Evolutionary conservation across 257 asterid genomes (phyloP), one percentile per base, ranked within the genome.

Genomic region (Solanum bulbocastanum): DNA sequence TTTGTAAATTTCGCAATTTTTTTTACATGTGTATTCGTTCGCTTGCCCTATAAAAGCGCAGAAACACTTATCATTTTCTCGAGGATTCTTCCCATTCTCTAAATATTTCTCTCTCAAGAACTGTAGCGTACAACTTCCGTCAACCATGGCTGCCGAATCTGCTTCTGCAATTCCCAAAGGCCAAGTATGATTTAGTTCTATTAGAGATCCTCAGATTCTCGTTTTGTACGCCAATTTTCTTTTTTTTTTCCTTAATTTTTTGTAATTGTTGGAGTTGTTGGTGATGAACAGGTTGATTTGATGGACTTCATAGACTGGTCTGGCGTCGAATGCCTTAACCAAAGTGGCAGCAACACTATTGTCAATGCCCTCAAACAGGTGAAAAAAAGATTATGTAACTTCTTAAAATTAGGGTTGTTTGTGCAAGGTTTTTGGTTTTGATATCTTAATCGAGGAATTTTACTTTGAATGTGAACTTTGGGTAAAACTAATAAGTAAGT

Each of bases 261-360:
- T 40, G 9, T 20, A 74, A 22, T 11, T 32, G 16, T 10, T 58
- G 89, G 72, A 40, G 82, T 85, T 83, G n/a, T 16, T 68, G 87
- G 20, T 81, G 40, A 32, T 16, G 79, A 32, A 11, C 68, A 96
- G 98, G 95, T 94, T 83, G 98, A 94, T 94, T 93, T 94, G 72
- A 88, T 92, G 88, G 98, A 94, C 91, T 96, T 91, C 62, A 91
- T 94, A 69, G 95, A 96, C 90, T 96, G 98, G 98, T 88, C 95
- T 23, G 91, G 98, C 10, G 98, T 96, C 44, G 98, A 96, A 90
- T 96, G 98, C 90, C 94, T 96, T 85, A 96, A 96, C 88, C 98
- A 94, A 83, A 94, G 89, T 87, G 82, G 89, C 85, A 76, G 88
- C 49, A 90, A 93, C 90, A 86, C 98, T 83, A 89, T 94, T 40